These are phyloP conservation scores for Xerocomellus amylosporus DNA, from an alignment of 768 basidiomycete genomes.

Conservation along the genomic window DNA sequence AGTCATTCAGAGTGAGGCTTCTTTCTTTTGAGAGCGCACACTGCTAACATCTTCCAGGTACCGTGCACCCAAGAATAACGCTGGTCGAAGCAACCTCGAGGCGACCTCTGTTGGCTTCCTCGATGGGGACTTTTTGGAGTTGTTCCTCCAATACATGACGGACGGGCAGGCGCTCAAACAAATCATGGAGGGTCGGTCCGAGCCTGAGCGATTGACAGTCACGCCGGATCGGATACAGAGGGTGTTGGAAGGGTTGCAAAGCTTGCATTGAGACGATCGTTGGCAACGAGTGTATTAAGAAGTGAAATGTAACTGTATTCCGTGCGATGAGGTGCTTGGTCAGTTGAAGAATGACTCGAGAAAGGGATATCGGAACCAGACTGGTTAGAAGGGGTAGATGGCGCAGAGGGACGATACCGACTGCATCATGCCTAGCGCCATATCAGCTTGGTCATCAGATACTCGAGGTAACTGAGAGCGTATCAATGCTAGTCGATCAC, in stretches of 20 bases:
- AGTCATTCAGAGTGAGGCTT: constrained; percentile 58
- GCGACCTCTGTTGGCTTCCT: constrained; percentile 69
- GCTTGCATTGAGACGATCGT: not conserved
- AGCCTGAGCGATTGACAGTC: constrained; percentile 55
- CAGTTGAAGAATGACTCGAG: constrained; percentile 1
- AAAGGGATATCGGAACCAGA: not conserved
- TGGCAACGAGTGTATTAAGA: constrained; percentile 15
- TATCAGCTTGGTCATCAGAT: constrained; percentile 20
- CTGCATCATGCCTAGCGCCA: constrained; percentile 1
- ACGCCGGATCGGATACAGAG: constrained; percentile 37
- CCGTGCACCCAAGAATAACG: constrained; percentile 60
- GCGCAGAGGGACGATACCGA: constrained; percentile 4
- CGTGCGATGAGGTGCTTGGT: not conserved
- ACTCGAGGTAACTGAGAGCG: constrained; percentile 63
- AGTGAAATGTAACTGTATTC: constrained; percentile 18
- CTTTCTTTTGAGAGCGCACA: not conserved
- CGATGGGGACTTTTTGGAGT: constrained; percentile 84
- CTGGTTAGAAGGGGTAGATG: not conserved
- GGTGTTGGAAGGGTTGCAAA: not conserved
- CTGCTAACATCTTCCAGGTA: constrained; percentile 44
- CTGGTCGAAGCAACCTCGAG: constrained; percentile 58
- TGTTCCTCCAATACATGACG: constrained; percentile 46
- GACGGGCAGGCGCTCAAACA: constrained; percentile 43
- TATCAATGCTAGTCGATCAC: not conserved
- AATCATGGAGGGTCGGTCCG: constrained; percentile 55